phyloP scores from a whole-genome alignment of 2,329 filamentous ascomycete species.

The Pseudogymnoascus pannorum region DNA sequence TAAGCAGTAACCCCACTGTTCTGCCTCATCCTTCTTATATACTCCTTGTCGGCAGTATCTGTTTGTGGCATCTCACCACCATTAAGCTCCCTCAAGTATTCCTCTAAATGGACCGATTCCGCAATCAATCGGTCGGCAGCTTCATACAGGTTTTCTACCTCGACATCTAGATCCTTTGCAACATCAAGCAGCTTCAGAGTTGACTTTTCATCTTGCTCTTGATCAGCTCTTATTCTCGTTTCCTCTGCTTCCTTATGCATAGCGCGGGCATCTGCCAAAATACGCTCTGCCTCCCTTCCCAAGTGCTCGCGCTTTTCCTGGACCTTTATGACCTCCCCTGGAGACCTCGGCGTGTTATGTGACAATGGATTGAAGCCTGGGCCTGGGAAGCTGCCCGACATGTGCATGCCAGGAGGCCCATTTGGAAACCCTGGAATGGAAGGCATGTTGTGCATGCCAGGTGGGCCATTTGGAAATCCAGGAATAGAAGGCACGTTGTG shows the following conservation, averaged over 20 bases:
- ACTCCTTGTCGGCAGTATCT: not conserved
- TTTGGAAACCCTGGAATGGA: not conserved
- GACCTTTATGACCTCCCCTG: not conserved
- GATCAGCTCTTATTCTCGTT: not conserved
- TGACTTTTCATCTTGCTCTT: not conserved
- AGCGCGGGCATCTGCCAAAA: not conserved
- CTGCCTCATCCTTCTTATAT: conserved; percentile 3
- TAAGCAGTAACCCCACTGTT: not conserved
- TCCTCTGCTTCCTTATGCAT: conserved; percentile 5
- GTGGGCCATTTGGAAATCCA: not conserved
- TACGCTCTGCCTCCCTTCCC: not conserved
- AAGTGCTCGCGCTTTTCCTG: conserved; percentile 1
- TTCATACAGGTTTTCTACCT: conserved; percentile 4
- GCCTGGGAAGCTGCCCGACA: not conserved
- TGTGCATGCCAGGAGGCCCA: not conserved
- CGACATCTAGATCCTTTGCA: not conserved
- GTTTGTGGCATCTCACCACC: not conserved
- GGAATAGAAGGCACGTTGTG: not conserved
- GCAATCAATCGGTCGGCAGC: not conserved
- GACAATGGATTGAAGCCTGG: not conserved
- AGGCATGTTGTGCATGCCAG: not conserved
- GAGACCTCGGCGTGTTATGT: not conserved
- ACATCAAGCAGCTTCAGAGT: conserved; percentile 4
- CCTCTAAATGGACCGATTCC: not conserved
- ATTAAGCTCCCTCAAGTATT: not conserved